phyloP scores from a whole-genome alignment of 2,329 filamentous ascomycete species.

The Aspergillus latus region DNA sequence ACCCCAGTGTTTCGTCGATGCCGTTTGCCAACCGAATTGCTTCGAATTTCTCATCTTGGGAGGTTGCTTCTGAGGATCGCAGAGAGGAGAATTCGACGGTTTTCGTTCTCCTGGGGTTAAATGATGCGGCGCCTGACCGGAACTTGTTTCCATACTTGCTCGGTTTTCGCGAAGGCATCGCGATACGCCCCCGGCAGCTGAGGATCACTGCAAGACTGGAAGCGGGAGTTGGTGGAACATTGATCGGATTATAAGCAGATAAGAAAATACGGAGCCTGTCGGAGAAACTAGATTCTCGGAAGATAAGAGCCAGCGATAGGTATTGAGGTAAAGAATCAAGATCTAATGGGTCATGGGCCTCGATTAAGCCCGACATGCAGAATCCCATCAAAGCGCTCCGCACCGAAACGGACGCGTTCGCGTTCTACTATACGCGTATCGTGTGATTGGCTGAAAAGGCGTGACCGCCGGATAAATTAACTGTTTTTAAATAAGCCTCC shows the following conservation, averaged over 20 bases:
- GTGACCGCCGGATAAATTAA: conserved; percentile 23
- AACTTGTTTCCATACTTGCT: conserved; percentile 67
- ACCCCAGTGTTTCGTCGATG: conserved; percentile 95
- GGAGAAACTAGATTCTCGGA: too few relatives aligned
- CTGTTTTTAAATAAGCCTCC: too few relatives aligned
- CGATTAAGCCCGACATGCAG: conserved; percentile 15
- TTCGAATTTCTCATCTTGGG: conserved; percentile 89
- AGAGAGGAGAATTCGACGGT: conserved; percentile 77
- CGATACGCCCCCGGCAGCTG: conserved; percentile 27
- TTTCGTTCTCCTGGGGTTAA: conserved; percentile 59
- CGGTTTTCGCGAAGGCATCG: conserved; percentile 51
- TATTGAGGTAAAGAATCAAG: background rate
- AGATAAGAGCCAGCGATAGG: conserved; percentile 5
- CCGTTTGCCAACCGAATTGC: conserved; percentile 76
- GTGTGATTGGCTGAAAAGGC: conserved; percentile 17
- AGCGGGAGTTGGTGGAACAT: conserved; percentile 25
- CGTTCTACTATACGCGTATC: conserved; percentile 32
- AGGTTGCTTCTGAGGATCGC: conserved; percentile 77
- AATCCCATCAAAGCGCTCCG: conserved; percentile 19
- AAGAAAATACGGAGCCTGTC: too few relatives aligned
- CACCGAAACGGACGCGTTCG: conserved; percentile 34
- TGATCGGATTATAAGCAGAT: conserved; percentile 13
- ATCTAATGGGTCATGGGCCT: conserved; percentile 7
- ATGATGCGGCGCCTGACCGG: conserved; percentile 44
- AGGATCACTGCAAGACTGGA: conserved; percentile 22